Evolutionary conservation across 257 asterid species (phyloP), one percentile per base, ranked within the genome.

Genomic region (Eucommia ulmoides): DNA sequence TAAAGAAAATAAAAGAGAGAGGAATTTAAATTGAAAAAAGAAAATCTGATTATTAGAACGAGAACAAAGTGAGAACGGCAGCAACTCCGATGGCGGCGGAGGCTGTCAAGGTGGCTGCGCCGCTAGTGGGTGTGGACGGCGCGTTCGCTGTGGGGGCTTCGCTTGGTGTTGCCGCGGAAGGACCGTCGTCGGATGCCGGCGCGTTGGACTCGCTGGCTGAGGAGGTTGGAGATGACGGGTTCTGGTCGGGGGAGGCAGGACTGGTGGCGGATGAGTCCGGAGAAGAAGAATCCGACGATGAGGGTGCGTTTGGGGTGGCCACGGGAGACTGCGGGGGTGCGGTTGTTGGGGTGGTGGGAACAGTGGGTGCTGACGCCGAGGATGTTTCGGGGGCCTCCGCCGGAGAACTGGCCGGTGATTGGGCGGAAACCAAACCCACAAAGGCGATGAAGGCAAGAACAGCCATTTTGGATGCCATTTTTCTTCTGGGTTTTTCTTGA

Each of bases 381-480:
- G n/a, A n/a, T n/a, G n/a, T n/a, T n/a, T n/a, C n/a, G n/a, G n/a
- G n/a, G n/a, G n/a, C n/a, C n/a, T n/a, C n/a, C n/a, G n/a, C n/a
- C n/a, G n/a, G n/a, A n/a, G n/a, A n/a, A n/a, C 41, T 9, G 45
- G 49, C 23, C n/a, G n/a, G n/a, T n/a, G n/a, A n/a, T n/a, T n/a
- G n/a, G 53, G 83, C 85, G 17, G 93, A 64, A 17, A 58, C 84
- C 53, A 59, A 64, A 1, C 79, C 88, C 8, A 50, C 68, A 14
- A 68, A 22, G 58, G 69, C 88, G 53, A 72, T 60, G 58, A 78
- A 56, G 51, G 79, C 81, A 24, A 81, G 64, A n/a, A 62, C 72
- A 45, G 68, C 29, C 55, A 53, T 45, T 38, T 74, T 84, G 23
- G 81, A 81, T 11, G 78, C 85, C 94, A 83, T 83, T 65, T 61